Base-by-base conservation (phyloP, 371 early-diverging fungal genomes). In the Mucor velutinosus region DNA sequence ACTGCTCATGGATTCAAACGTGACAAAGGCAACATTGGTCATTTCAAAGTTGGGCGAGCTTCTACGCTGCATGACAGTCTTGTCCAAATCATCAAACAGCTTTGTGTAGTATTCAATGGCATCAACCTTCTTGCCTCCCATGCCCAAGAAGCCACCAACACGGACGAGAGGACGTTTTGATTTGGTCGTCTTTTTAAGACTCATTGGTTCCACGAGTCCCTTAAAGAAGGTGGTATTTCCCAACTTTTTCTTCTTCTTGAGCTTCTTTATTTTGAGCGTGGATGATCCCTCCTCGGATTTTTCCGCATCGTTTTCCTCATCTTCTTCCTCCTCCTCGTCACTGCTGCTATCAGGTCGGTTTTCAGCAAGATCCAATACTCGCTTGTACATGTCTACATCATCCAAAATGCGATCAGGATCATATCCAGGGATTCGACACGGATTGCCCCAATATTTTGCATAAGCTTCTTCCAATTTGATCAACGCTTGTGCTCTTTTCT, bases 71-170 rank as follows among this genome's bases (percentile, higher is more conserved):
- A 32, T 47, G 0, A 76, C 79, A 39, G 58, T 59, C 35, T 64
- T 63, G 66, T 83, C 83, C n/a, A 75, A 49, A 17, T 72, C 63
- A 35, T 76, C 74, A 62, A 79, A 81, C 25, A 71, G 19, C 11
- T 75, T 64, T 41, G 83, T 83, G 53, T 80, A 83, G 33, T 83
- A 77, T 25, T 80, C 79, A 35, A 83, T 83, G 0, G 81, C 74
- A 58, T 83, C 81, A 4, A 81, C 76, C 27, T 77, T 77, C 49
- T 72, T 37, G 0, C 83, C 83, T 58, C 37, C 78, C 0, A 83
- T 29, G 2, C 81, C 80, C 4, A 73, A 47, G 27, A 79, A 73
- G 1, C 83, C 83, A 29, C 67, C 67, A 1, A 76, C 72, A 19
- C 68, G 69, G 0, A 74, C 66, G 1, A 64, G 68, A 5, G 83